Evolutionary conservation across 345 rosid genomes (phyloP).

Genomic region (Turnera subulata): DNA sequence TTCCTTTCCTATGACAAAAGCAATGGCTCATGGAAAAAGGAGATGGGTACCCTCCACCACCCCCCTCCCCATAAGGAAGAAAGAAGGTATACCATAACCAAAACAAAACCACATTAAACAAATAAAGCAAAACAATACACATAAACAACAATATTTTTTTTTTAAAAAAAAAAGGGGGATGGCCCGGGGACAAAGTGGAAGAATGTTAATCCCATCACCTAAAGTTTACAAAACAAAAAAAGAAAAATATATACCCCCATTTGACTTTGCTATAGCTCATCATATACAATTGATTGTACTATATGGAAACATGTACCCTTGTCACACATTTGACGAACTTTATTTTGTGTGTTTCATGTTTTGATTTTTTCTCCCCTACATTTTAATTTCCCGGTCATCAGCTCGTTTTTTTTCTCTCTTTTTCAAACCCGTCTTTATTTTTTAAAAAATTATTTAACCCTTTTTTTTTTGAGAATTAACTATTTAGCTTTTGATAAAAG

Average conservation of each 20-base stretch:
- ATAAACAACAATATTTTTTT: neutral
- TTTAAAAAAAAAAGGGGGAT: constrained; percentile 2
- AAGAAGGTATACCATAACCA: neutral
- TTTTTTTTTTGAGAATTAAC: too few relatives aligned
- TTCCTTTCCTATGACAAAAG: constrained; percentile 56
- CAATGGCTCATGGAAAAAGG: constrained; percentile 36
- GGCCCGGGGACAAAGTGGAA: constrained; percentile 92
- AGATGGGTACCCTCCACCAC: constrained; percentile 41
- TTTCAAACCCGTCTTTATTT: too few relatives aligned
- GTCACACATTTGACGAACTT: neutral
- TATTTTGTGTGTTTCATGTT: too few relatives aligned
- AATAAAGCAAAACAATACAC: constrained; percentile 2
- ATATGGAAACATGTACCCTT: constrained; percentile 1
- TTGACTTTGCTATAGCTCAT: constrained; percentile 54
- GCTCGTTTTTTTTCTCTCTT: too few relatives aligned
- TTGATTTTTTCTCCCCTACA: too few relatives aligned
- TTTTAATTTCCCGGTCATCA: too few relatives aligned
- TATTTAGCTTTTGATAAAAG: too few relatives aligned
- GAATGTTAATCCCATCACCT: constrained; percentile 86
- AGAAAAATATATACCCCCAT: too few relatives aligned
- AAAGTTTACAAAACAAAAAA: constrained; percentile 39
- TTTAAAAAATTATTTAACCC: too few relatives aligned
- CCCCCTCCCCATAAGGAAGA: constrained; percentile 10
- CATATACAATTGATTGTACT: constrained; percentile 52
- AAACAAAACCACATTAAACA: neutral